A percentile compares a stretch with the other conserved stretches of the same genome.
Conservation (phyloP, 305 asterid genomes). For the Caryopteris hybrid region DNA sequence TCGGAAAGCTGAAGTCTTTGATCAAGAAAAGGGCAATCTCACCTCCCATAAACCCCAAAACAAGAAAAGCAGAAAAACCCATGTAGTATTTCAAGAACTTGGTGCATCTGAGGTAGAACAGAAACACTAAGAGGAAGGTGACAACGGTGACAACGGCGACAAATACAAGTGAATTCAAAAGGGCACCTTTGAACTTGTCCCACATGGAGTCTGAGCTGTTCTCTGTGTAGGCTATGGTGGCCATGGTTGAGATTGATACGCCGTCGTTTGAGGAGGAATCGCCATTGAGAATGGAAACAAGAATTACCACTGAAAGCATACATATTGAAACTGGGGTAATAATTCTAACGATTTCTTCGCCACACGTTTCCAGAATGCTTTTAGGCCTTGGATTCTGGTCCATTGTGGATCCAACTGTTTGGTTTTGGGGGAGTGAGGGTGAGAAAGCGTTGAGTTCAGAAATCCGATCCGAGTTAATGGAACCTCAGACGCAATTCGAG, state of each 20-base stretch:
- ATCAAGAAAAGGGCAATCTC: constrained; percentile 64
- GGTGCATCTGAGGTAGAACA: constrained; percentile 88
- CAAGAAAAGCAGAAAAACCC: constrained; percentile 95
- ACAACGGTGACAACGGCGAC: constrained; percentile 68
- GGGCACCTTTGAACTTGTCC: constrained; percentile 96
- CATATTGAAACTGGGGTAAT: constrained; percentile 90
- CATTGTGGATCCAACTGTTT: constrained; percentile 37
- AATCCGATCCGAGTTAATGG: not conserved
- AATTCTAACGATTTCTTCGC: constrained; percentile 90
- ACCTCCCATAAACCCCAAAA: constrained; percentile 89
- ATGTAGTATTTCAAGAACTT: constrained; percentile 95
- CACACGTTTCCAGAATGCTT: constrained; percentile 64
- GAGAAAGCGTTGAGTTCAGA: not conserved
- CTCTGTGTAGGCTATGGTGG: constrained; percentile 76
- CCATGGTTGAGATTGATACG: constrained; percentile 52
- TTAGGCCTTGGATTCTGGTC: constrained; percentile 52
- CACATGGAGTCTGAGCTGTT: constrained; percentile 72
- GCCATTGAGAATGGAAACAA: constrained; percentile 60
- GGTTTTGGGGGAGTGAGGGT: not conserved
- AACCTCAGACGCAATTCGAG: not conserved
- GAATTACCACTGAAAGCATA: constrained; percentile 75
- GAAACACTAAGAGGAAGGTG: constrained; percentile 78
- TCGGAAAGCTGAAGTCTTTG: constrained; percentile 46
- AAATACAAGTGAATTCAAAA: constrained; percentile 81
- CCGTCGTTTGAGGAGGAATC: constrained; percentile 34